Percentiles rank a stretch among this genome's conserved stretches.
Conservation (phyloP, 2,329 filamentous ascomycete species). For the Penicillium palitans region DNA sequence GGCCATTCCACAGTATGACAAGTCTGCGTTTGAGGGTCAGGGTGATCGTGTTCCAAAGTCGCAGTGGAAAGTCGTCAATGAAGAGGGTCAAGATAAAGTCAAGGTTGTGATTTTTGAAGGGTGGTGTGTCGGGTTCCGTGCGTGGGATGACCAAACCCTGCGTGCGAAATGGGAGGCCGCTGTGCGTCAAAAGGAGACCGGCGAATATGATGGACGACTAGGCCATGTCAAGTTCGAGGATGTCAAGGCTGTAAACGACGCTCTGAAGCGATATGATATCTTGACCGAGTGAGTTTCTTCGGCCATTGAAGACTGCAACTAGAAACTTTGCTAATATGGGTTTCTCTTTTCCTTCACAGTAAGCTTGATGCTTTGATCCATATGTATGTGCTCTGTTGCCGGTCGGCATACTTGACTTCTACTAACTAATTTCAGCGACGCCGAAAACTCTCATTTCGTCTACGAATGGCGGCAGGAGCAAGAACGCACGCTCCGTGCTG, state of each 20-base stretch:
- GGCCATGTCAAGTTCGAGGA: slow-evolving; percentile 57
- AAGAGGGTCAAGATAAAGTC: slow-evolving; percentile 37
- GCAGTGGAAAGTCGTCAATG: slow-evolving; percentile 60
- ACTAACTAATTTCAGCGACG: slow-evolving; percentile 53
- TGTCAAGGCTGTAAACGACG: slow-evolving; percentile 60
- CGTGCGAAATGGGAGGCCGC: slow-evolving; percentile 56
- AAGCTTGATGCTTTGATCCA: slow-evolving; percentile 65
- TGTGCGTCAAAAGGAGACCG: slow-evolving; percentile 48
- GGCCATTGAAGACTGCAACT: neutral
- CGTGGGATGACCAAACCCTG: slow-evolving; percentile 57
- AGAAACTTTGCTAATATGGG: slow-evolving; percentile 14
- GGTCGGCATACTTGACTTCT: neutral
- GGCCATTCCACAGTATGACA: slow-evolving; percentile 77
- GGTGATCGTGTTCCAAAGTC: slow-evolving; percentile 69
- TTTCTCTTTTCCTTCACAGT: slow-evolving; percentile 26
- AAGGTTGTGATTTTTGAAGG: slow-evolving; percentile 80
- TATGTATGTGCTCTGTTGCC: slow-evolving; percentile 47
- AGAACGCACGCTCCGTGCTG: slow-evolving; percentile 67
- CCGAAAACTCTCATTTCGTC: slow-evolving; percentile 70
- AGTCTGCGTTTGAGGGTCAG: slow-evolving; percentile 71
- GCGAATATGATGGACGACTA: slow-evolving; percentile 53
- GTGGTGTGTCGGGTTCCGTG: slow-evolving; percentile 84
- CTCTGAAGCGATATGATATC: slow-evolving; percentile 58
- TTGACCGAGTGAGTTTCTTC: slow-evolving; percentile 51
- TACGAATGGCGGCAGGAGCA: slow-evolving; percentile 84